These are phyloP conservation scores for Trichoderma parareesei DNA, from an alignment of 495 filamentous ascomycete genomes.

Conservation along the genomic window DNA sequence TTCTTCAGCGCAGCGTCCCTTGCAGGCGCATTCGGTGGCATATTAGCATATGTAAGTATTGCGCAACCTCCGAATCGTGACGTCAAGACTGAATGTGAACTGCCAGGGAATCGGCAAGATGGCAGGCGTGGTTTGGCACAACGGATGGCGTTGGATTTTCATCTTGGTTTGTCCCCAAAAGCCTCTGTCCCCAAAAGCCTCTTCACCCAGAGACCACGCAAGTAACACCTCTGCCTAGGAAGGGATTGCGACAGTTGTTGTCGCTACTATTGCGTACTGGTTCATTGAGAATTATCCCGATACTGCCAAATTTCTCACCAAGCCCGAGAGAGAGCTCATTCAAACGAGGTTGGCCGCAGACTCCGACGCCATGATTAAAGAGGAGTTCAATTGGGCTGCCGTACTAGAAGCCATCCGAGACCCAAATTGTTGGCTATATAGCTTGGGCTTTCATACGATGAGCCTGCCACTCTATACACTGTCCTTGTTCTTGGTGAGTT, in stretches of 20 bases:
- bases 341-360: conserved; percentile 52
- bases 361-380: conserved; percentile 51
- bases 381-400: conserved; percentile 58
- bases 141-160: conserved; percentile 81
- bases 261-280: conserved; percentile 54
- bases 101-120: conserved; percentile 47
- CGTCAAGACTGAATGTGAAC: conserved; percentile 20
- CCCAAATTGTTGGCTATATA: conserved; percentile 68
- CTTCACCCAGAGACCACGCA: neutral
- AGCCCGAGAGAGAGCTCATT: conserved; percentile 54
- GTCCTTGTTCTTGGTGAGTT: conserved; percentile 60
- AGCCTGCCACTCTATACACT: conserved; percentile 70
- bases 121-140: conserved; percentile 53
- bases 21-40: conserved; percentile 72
- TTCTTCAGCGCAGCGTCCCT: conserved; percentile 70
- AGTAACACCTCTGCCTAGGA: conserved; percentile 34
- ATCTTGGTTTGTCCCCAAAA: conserved; percentile 47
- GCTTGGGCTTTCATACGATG: conserved; percentile 65
- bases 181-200: conserved; percentile 4
- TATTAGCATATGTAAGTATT: conserved; percentile 51
- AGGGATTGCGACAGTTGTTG: conserved; percentile 58
- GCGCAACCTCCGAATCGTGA: neutral
- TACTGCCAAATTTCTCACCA: conserved; percentile 58
- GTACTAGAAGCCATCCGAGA: conserved; percentile 58
- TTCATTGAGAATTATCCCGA: conserved; percentile 68